phyloP scores from a whole-genome alignment of 2,329 filamentous ascomycete species.

The Fusarium scirpi region DNA sequence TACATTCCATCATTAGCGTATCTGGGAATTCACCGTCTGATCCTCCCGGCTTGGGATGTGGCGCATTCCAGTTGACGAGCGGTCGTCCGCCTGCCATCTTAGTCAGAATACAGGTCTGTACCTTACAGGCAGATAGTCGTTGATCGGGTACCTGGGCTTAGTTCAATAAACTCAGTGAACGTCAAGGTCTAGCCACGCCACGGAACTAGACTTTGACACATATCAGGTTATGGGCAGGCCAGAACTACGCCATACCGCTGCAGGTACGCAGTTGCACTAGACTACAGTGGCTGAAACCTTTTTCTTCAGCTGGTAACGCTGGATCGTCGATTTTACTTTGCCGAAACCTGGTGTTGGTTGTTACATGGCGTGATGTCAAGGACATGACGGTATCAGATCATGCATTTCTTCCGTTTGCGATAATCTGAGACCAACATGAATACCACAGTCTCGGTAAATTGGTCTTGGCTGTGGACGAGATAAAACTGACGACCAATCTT shows the following conservation, averaged over 20 bases:
- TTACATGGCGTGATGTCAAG: not conserved
- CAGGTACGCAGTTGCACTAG: not conserved
- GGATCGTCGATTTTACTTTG: not conserved
- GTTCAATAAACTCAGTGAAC: not conserved
- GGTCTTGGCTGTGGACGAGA: not conserved
- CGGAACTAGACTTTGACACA: not conserved
- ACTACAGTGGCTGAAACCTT: not conserved
- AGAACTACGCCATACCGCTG: not conserved
- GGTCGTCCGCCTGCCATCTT: not conserved
- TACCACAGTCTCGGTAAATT: not conserved
- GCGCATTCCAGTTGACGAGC: slow-evolving; percentile 8
- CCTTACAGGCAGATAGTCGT: not conserved
- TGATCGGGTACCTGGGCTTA: not conserved
- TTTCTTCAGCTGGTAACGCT: not conserved
- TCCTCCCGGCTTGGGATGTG: slow-evolving; percentile 14
- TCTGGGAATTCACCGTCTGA: not conserved
- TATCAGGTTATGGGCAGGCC: not conserved
- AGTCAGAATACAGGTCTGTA: not conserved
- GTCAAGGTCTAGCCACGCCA: not conserved
- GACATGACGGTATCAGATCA: not conserved
- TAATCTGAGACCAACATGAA: not conserved
- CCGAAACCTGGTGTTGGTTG: not conserved
- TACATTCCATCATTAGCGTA: slow-evolving; percentile 1
- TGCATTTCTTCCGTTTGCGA: not conserved
- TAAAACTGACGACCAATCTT: not conserved